Conservation (phyloP, 768 basidiomycete species). For the Gymnopilus dilepis region DNA sequence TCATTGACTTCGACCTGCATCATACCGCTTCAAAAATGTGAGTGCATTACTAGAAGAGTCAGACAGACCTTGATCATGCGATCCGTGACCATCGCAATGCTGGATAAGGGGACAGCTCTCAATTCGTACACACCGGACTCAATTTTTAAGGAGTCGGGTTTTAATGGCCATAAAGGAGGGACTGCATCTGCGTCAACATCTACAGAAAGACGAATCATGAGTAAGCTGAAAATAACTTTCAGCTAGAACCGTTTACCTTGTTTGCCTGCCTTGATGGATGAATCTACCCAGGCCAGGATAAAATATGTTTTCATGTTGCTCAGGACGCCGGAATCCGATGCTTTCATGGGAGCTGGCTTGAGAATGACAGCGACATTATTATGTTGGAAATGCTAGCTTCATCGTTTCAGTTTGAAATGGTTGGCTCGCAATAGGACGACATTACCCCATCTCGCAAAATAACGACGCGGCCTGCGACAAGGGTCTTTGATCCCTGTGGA, state of each 20-base stretch:
- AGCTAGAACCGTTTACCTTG: slow-evolving; percentile 45
- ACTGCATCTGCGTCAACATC: slow-evolving; percentile 63
- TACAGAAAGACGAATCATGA: slow-evolving; percentile 29
- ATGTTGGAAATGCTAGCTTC: slow-evolving; percentile 70
- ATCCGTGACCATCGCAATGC: slow-evolving; percentile 77
- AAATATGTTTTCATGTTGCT: slow-evolving; percentile 65
- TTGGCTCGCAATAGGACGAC: not conserved
- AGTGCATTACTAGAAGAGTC: not conserved
- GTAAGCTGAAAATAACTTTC: not conserved
- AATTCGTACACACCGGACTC: slow-evolving; percentile 71
- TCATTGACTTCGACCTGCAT: slow-evolving; percentile 70
- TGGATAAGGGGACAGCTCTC: slow-evolving; percentile 64
- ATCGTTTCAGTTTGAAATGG: not conserved
- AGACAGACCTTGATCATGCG: slow-evolving; percentile 67
- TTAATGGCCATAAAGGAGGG: slow-evolving; percentile 82
- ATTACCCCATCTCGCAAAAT: slow-evolving; percentile 82
- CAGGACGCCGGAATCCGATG: slow-evolving; percentile 44
- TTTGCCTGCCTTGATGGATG: slow-evolving; percentile 58
- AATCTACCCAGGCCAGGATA: slow-evolving; percentile 74
- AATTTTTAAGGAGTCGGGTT: slow-evolving; percentile 48
- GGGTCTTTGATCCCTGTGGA: slow-evolving; percentile 68
- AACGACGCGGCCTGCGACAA: slow-evolving; percentile 80
- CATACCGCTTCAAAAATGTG: slow-evolving; percentile 1
- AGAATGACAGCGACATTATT: slow-evolving; percentile 77
- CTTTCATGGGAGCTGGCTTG: slow-evolving; percentile 60